phyloP scores from a whole-genome alignment of 441 rosid genomes.

The Pelargonium australe region DNA sequence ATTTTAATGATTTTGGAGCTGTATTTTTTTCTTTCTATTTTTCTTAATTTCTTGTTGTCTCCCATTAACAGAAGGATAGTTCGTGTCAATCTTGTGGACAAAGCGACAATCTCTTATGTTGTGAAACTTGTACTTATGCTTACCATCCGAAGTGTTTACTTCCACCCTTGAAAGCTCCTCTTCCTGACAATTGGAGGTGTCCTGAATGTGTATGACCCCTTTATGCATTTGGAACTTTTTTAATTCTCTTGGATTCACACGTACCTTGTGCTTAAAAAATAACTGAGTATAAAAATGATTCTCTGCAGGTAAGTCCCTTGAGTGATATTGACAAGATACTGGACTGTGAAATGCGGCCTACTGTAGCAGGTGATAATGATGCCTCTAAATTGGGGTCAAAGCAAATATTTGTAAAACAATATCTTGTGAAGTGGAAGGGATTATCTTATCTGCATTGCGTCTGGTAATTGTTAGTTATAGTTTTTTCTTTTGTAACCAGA shows the following conservation, averaged over 20 bases:
- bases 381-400: conserved; percentile 60
- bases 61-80: conserved; percentile 57
- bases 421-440: conserved; percentile 99
- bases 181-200: conserved; percentile 79
- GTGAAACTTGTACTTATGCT: conserved; percentile 80
- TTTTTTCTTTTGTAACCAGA: too few relatives aligned
- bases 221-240: neutral
- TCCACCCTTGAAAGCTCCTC: conserved; percentile 72
- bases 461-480: conserved; percentile 47
- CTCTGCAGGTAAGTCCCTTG: conserved; percentile 85
- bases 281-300: neutral
- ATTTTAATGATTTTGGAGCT: too few relatives aligned
- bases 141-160: conserved; percentile 80
- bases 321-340: conserved; percentile 84
- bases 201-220: conserved; percentile 87
- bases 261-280: neutral
- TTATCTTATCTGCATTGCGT: conserved; percentile 93
- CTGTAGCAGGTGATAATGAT: conserved; percentile 61
- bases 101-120: conserved; percentile 58
- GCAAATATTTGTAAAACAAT: conserved; percentile 82
- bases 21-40: neutral
- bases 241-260: conserved; percentile 9
- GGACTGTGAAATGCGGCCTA: conserved; percentile 94
- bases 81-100: conserved; percentile 94
- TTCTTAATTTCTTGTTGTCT: neutral